Base-by-base conservation (phyloP, 805 yeast genomes). In the Schizosaccharomyces cryophilus region DNA sequence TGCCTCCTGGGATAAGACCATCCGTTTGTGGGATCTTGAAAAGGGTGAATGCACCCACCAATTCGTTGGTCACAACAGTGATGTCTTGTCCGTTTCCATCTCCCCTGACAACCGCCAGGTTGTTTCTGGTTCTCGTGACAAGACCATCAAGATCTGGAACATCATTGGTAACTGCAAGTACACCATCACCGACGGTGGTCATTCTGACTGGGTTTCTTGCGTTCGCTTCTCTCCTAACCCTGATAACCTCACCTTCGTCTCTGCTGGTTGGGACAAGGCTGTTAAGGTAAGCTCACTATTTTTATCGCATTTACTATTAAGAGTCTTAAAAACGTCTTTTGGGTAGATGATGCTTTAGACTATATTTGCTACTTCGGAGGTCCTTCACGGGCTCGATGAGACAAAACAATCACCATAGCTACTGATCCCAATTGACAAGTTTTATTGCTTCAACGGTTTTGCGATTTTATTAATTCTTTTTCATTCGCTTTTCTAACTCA, bases 311-410 rank as follows among this genome's bases (percentile, higher is more conserved):
- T 59, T 38, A 55, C 35, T 58, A 48, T 62, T 61, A 9, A 30
- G 11, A 15, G 17, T 35, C 5, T 7, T 35, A 24, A 13, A 24
- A 48, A 24, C n/a, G n/a, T 48, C 11, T 11, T 48, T 48, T 19
- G 21, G 54, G 29, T 61, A 51, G 70, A 79, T 86, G 95, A 86
- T 87, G 95, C 75, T 38, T 71, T 68, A 64, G 7, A 68, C 70
- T 73, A 84, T 90, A 93, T 93, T 90, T 90, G 98, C 98, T 90
- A 90, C 98, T 90, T 90, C 96, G 80, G 98, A 90, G 87, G 76
- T 74, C 51, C 67, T 69, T 72, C 66, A n/a, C 40, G 40, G 66
- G 63, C 75, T 73, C 85, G 81, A 87, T 90, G 98, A 93, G 96
- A 90, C 60, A 56, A 95, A 83, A 82, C 77, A 77, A 82, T 84